Evolutionary conservation across 1,139 yeast genomes (phyloP).

Genomic region (Nadsonia commutata): DNA sequence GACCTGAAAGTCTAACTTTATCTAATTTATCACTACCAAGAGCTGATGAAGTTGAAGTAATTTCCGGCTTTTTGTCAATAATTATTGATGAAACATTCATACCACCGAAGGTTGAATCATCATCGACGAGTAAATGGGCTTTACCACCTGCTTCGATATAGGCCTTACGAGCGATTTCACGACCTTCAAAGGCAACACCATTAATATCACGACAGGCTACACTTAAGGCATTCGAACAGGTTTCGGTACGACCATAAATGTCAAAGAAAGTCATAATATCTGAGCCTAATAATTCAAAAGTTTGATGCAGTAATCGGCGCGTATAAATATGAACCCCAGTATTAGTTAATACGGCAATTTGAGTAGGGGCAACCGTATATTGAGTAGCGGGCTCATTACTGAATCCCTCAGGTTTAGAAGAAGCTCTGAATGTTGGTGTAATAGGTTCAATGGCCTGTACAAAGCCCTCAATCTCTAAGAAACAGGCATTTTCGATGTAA

Average conservation of each 20-base stretch:
- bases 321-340: conserved; percentile 65
- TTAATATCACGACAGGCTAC: conserved; percentile 48
- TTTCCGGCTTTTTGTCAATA: not conserved
- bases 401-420: conserved; percentile 62
- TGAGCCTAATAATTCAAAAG: conserved; percentile 53
- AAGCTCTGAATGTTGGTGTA: conserved; percentile 57
- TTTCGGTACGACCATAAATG: conserved; percentile 54
- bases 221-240: conserved; percentile 76
- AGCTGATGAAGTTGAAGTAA: not conserved
- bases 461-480: conserved; percentile 45
- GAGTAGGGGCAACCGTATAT: conserved; percentile 36
- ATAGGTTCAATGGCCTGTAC: conserved; percentile 63
- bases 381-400: conserved; percentile 78
- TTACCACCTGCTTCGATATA: conserved; percentile 38
- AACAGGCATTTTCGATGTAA: conserved; percentile 71
- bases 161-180: conserved; percentile 36
- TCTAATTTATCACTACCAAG: conserved; percentile 6
- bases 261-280: conserved; percentile 38
- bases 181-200: conserved; percentile 18
- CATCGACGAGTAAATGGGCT: conserved; percentile 22
- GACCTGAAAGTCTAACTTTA: conserved; percentile 73
- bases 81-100: conserved; percentile 1
- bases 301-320: conserved; percentile 65
- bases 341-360: conserved; percentile 67
- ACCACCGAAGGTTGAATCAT: conserved; percentile 14